Evolutionary conservation across 768 basidiomycete species (phyloP).

Genomic region (Cantharellus anzutake): DNA sequence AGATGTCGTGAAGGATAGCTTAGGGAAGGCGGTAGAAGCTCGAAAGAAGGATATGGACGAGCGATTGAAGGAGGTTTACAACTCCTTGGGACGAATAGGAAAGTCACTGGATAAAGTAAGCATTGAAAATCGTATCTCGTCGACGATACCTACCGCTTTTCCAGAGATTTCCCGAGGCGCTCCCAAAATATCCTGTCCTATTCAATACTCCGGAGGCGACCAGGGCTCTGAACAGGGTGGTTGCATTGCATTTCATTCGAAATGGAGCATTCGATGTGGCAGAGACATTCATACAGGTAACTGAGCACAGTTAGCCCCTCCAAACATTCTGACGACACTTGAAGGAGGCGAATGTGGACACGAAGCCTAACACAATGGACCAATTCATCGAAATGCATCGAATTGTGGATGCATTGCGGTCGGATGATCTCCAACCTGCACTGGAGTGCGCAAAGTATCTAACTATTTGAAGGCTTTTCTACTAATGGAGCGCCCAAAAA

Average conservation of each 20-base stretch:
- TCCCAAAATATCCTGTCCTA: conserved; percentile 43
- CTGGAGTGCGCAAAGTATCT: conserved; percentile 35
- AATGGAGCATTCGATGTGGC: conserved; percentile 68
- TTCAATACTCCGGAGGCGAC: conserved; percentile 44
- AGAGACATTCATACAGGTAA: conserved; percentile 51
- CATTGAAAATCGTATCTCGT: background rate
- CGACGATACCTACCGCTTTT: background rate
- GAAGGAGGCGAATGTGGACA: conserved; percentile 49
- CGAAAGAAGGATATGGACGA: conserved; percentile 77
- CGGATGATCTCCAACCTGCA: conserved; percentile 52
- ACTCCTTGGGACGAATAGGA: conserved; percentile 53
- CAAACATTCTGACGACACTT: background rate
- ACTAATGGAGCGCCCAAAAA: conserved; percentile 2
- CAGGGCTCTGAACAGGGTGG: conserved; percentile 42
- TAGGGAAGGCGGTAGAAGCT: conserved; percentile 40
- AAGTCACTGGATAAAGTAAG: conserved; percentile 83
- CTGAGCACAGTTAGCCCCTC: conserved; percentile 11
- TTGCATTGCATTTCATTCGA: conserved; percentile 59
- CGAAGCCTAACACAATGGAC: conserved; percentile 29
- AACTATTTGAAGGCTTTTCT: background rate
- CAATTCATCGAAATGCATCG: conserved; percentile 53
- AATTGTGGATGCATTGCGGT: conserved; percentile 47
- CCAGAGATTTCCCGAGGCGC: conserved; percentile 37
- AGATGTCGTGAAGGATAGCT: conserved; percentile 20
- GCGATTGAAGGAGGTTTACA: conserved; percentile 75